Evolutionary conservation across 139 green algal species (phyloP), one percentile per base, ranked within the genome.

Genomic region (Diplosphaera chodatii): DNA sequence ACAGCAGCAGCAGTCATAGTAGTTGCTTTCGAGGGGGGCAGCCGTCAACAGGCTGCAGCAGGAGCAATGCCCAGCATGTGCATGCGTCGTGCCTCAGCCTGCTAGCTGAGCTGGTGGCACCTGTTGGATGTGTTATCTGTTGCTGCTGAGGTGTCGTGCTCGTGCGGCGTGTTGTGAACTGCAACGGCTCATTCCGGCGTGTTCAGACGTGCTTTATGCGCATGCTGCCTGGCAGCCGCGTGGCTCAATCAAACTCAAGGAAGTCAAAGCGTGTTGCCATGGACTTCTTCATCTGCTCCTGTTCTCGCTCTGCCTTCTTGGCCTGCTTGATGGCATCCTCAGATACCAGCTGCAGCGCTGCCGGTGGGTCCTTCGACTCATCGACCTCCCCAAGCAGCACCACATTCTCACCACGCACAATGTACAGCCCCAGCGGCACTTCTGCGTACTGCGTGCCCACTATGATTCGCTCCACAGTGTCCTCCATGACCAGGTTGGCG

Each of bases 361-460:
- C 21, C 25, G 74, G 78, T 3, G 87, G 82, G 30, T 94, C 88
- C 29, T 74, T 67, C 2, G 62, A 48, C 29, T 77, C 71, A 34
- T 91, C 89, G 32, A 95, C 75, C 55, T 88, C 79, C 21, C 88
- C 31, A 69, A 95, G 74, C 29, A 94, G 73, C 15, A 95, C 90
- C 28, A 95, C 84, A 66, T 95, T 95, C 75, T 95, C 90, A 3
- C 90, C 90, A n/a, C 90, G 76, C 23, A 94, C 79, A 1, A 91
- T 78, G 41, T 91, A 86, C 25, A 90, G 76, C 5, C 86, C 86
- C 55, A 91, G 70, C 13, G 84, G 86, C 10, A 84, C 66, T 59
- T 95, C 90, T 25, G 80, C 85, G 74, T 86, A 95, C 34, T 77
- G 68, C 18, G 75, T 71, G 0, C 84, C 89, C 22, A 94, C 87